phyloP scores from a whole-genome alignment of 1,139 yeast genomes.

The Geotrichum klebahnii region DNA sequence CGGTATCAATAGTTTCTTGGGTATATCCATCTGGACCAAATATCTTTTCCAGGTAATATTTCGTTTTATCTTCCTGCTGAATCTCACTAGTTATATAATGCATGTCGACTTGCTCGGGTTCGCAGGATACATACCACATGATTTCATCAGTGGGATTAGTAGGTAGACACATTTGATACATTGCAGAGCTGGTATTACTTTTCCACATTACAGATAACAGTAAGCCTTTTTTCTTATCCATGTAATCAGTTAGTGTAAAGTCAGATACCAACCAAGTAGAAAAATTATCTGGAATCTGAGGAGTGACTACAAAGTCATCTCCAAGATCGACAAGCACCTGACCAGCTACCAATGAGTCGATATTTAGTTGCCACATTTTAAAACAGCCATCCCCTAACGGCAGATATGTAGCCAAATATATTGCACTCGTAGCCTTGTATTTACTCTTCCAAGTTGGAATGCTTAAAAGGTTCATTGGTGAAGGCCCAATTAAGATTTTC shows the following conservation, averaged over 20 bases:
- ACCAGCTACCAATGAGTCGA: constrained; percentile 21
- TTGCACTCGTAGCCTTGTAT: constrained; percentile 15
- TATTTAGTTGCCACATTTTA: constrained; percentile 42
- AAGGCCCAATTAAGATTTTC: constrained; percentile 13
- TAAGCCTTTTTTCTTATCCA: constrained; percentile 28
- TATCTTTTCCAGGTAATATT: constrained; percentile 44
- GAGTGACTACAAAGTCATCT: constrained; percentile 30
- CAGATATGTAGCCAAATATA: constrained; percentile 37
- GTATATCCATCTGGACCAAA: constrained; percentile 51
- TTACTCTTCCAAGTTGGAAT: constrained; percentile 8
- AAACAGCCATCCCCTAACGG: constrained; percentile 48
- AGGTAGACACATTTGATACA: constrained; percentile 33
- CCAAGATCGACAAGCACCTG: constrained; percentile 37
- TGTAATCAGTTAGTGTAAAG: constrained; percentile 25
- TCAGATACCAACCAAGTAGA: constrained; percentile 51
- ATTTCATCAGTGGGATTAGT: not conserved
- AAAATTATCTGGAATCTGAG: constrained; percentile 37
- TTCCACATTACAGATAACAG: constrained; percentile 53
- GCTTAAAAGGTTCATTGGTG: constrained; percentile 18
- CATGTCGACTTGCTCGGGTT: constrained; percentile 13
- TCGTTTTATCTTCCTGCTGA: constrained; percentile 34
- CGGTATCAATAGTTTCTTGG: constrained; percentile 45
- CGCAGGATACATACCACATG: constrained; percentile 16
- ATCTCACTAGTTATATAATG: constrained; percentile 10
- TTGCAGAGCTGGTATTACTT: constrained; percentile 54